Evolutionary conservation across 2,329 filamentous ascomycete genomes (phyloP).

Genomic region (Ophidiomyces ophidiicola): DNA sequence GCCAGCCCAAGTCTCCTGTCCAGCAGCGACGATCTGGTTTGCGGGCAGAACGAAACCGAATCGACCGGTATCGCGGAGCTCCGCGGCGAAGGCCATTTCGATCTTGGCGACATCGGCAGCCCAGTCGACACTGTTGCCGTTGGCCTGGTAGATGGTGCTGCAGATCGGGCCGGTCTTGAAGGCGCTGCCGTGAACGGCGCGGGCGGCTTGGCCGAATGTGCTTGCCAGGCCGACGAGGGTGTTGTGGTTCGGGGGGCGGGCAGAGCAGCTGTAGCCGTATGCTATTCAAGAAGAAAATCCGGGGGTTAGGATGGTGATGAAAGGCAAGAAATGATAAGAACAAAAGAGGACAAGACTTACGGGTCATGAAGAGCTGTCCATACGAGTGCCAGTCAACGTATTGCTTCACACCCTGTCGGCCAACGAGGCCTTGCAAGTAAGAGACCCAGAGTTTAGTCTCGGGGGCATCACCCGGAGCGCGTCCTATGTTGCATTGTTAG

Average conservation of each 20-base stretch:
- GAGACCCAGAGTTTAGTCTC: slow-evolving; percentile 42
- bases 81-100: slow-evolving; percentile 38
- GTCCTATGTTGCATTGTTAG: slow-evolving; percentile 22
- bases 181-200: slow-evolving; percentile 40
- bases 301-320: neutral
- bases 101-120: slow-evolving; percentile 34
- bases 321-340: neutral
- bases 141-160: slow-evolving; percentile 48
- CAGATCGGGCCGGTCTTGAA: slow-evolving; percentile 41
- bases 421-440: slow-evolving; percentile 36
- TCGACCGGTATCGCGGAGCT: slow-evolving; percentile 39
- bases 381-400: slow-evolving; percentile 57
- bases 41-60: slow-evolving; percentile 41
- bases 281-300: slow-evolving; percentile 17
- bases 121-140: slow-evolving; percentile 33
- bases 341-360: slow-evolving; percentile 14
- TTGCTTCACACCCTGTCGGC: slow-evolving; percentile 42
- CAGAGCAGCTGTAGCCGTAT: slow-evolving; percentile 49
- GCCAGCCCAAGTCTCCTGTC: slow-evolving; percentile 38
- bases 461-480: slow-evolving; percentile 35
- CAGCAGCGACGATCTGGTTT: slow-evolving; percentile 37
- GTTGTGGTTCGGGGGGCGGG: slow-evolving; percentile 35
- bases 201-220: slow-evolving; percentile 42
- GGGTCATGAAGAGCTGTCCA: slow-evolving; percentile 45
- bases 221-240: slow-evolving; percentile 40